Base-by-base conservation (phyloP, 2,329 filamentous ascomycete genomes). In the Aaosphaeria arxii region DNA sequence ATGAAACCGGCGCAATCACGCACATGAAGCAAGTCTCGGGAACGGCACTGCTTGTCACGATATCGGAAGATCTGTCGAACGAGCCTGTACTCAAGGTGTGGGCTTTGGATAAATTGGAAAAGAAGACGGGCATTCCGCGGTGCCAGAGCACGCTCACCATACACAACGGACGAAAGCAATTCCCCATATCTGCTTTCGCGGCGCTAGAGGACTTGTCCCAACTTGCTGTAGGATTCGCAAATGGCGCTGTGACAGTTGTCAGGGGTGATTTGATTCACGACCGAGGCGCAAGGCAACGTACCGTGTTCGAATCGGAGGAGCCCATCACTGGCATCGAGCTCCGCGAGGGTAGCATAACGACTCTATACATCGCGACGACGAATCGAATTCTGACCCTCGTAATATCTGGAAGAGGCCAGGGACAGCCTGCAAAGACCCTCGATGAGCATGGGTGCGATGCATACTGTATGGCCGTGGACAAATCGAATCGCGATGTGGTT, bases 71-170 rank as follows among this genome's bases (percentile, higher is more conserved):
- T 62, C 76, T 96, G 45, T 88, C 88, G 36, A 87, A 82, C 60
- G 91, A 97, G 60, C 92, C 94, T 0, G 81, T 92, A 17, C 73
- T 99, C 51, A 97, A 96, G 70, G 92, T 97, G n/a, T 99, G 94
- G 94, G 92, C 90, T 24, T 77, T 99, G 58, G 91, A 97, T 67
- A 95, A 91, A 72, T 80, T 87, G 4, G 90, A 95, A 57, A 97
- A 94, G 80, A 97, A 95, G 79, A 95, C 89, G 4, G 91, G 91
- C 39, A 77, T 87, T 52, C 94, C 94, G 11, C 89, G 86, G 36
- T 97, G 94, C 67, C 79, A 96, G 56, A 95, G 89, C 64, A 94
- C 87, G 1, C 74, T 96, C 44, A 84, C 80, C 24, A 87, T 99
- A 55, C 88, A 91, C 67, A 97, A 97, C 74, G 91, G 88, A 38